These are phyloP conservation scores for Vigna trinervia DNA, from an alignment of 306 rosid genomes.

Conservation along the genomic window DNA sequence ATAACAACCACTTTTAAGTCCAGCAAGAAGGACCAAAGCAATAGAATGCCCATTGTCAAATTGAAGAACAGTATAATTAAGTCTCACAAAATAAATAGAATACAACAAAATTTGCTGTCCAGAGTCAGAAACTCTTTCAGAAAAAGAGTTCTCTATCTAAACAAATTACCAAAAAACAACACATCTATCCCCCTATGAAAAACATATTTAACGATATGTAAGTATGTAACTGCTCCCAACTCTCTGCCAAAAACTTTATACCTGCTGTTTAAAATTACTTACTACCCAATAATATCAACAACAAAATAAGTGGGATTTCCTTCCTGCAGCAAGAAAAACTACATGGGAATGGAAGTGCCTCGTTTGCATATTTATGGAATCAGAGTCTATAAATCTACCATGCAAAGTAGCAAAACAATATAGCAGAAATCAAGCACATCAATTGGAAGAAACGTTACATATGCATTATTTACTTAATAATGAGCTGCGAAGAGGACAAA, in stretches of 20 bases:
- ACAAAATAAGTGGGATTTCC: neutral
- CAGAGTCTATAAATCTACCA: constrained; percentile 2
- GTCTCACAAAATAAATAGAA: neutral
- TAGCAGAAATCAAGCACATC: constrained; percentile 7
- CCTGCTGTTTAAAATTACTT: neutral
- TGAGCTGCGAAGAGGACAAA: neutral
- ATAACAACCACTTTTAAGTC: neutral
- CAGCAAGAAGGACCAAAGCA: neutral
- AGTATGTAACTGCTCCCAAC: neutral
- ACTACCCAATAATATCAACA: constrained; percentile 5
- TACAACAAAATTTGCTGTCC: neutral
- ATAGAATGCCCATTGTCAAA: neutral
- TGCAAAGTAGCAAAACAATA: neutral
- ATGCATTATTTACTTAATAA: neutral
- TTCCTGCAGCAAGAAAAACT: constrained; percentile 21
- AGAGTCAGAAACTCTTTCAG: neutral
- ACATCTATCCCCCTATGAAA: neutral
- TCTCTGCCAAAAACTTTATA: neutral
- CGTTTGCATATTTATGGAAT: neutral
- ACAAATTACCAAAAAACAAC: neutral
- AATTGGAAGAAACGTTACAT: neutral
- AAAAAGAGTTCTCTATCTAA: neutral
- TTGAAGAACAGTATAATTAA: neutral
- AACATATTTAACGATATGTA: neutral
- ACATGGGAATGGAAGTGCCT: neutral